Base-by-base conservation (phyloP, 2,329 filamentous ascomycete species). In the Verticillium alfalfae region DNA sequence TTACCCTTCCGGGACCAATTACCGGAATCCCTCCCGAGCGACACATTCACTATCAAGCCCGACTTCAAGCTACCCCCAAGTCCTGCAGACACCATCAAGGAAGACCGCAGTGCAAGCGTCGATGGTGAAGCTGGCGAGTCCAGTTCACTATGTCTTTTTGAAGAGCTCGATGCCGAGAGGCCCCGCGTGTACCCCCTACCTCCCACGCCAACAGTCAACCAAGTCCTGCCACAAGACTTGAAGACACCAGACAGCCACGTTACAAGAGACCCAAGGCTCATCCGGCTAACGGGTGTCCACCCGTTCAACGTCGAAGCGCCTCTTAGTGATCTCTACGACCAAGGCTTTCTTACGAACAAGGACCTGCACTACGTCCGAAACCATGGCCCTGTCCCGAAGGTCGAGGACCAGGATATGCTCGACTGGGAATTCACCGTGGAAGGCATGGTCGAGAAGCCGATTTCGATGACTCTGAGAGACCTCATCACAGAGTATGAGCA, bases 311-410 rank as follows among this genome's bases (percentile, higher is more conserved):
- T 91, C 57, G 93, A 97, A 75, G 84, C 93, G 10, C 93, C 93
- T 0, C 77, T 97, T 9, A 91, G 86, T 60, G 86, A 87, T 16
- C 79, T 97, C 1, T 97, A 88, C 74, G 84, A 94, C 56, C 79
- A 84, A 77, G 92, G 93, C 0, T 97, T 97, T 71, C 78, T 97
- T 41, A 97, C 93, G 1, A 91, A 88, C 45, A 90, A 92, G 13
- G 90, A 96, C 68, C 79, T 97, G 1, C 95, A 96, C 76, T 97
- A 96, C 73, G 93, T 97, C 9, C 82, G 93, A 39, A 97, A 97
- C 70, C 93, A 97, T 78, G 93, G 93, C 15, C 79, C 87, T 0
- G 93, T 97, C 8, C 93, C 93, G 1, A 78, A 84, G 61, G 90
- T 95, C 18, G 80, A 83, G 9, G 91, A 96, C 66, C 79, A 85